Evolutionary conservation across 495 filamentous ascomycete species (phyloP), one percentile per base, ranked within the genome.

Genomic region (Parachaetomium inaequale): DNA sequence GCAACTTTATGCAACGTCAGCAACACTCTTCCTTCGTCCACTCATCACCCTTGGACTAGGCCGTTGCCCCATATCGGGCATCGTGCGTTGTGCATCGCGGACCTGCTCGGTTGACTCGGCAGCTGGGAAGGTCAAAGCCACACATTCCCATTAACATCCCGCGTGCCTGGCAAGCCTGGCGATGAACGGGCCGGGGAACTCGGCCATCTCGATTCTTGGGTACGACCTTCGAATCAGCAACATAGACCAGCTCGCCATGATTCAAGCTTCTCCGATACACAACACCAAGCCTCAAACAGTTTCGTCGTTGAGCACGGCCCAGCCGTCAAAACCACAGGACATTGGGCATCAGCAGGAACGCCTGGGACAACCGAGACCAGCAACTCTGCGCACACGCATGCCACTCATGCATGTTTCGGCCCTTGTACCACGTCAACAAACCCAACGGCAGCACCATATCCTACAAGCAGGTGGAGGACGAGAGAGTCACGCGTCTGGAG

Each of bases 391-490:
- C 26, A 8, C 29, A 32, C 19, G 40, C 57, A 51, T 23, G 10
- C 23, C 34, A 8, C 40, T 0, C 50, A 21, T 23, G 29, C 50
- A 55, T 59, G 57, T 51, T 49, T 51, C 57, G 51, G 57, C 57
- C 45, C 31, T 51, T 51, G 57, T 59, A 14, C 45, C 5, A 59
- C 57, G 5, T 21, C 42, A n/a, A 11, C 52, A 17, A 40, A 32
- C 15, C 49, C 26, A 49, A 49, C 19, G 25, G 10, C 15, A 49
- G 15, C 19, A 49, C 6, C 10, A 49, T 7, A 12, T 49, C 45
- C 15, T 2, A 25, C 45, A 21, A 21, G 45, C 21, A 15, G 17
- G 36, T 40, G 10, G 17, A 15, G 6, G 36, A 17, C 10, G 36
- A 40, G 14, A 17, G 14, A 40, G 1, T 17, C 36, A 40, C 36